phyloP scores from a whole-genome alignment of 257 asterid genomes.

The Craterostigma plantagineum region DNA sequence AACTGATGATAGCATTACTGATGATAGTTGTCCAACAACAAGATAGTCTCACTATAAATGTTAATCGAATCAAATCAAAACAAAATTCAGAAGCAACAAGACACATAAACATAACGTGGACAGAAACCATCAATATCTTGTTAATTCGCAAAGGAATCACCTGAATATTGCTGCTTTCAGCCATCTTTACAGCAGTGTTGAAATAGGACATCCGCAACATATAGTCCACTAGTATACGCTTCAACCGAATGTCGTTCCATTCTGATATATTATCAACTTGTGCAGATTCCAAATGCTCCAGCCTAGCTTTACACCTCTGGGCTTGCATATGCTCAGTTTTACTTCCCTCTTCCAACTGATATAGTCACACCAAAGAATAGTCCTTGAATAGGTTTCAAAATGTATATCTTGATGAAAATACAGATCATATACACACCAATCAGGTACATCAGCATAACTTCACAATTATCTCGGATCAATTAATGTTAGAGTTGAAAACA shows the following conservation, averaged over 20 bases:
- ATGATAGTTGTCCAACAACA: too few species aligned
- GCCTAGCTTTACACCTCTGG: conserved; percentile 68
- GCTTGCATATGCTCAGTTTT: conserved; percentile 77
- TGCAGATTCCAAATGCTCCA: conserved; percentile 78
- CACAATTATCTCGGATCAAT: too few species aligned
- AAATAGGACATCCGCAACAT: conserved; percentile 93
- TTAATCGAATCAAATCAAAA: background rate
- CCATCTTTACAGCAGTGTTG: conserved; percentile 74
- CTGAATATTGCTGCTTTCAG: conserved; percentile 75
- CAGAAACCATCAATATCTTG: too few species aligned
- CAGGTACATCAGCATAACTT: too few species aligned
- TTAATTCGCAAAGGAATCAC: conserved; percentile 15
- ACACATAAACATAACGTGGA: too few species aligned
- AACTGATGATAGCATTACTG: too few species aligned
- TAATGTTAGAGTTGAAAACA: too few species aligned
- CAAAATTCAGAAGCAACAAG: background rate
- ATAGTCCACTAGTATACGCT: conserved; percentile 81
- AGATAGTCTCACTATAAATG: background rate
- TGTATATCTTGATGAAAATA: background rate
- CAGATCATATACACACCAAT: too few species aligned
- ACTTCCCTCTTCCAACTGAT: conserved; percentile 84
- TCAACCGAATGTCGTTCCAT: conserved; percentile 64
- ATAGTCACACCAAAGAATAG: background rate
- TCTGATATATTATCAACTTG: conserved; percentile 51
- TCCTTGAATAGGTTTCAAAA: background rate